These are phyloP conservation scores for Nyssa sinensis DNA, from an alignment of 148 eudicot species.

Conservation along the genomic window DNA sequence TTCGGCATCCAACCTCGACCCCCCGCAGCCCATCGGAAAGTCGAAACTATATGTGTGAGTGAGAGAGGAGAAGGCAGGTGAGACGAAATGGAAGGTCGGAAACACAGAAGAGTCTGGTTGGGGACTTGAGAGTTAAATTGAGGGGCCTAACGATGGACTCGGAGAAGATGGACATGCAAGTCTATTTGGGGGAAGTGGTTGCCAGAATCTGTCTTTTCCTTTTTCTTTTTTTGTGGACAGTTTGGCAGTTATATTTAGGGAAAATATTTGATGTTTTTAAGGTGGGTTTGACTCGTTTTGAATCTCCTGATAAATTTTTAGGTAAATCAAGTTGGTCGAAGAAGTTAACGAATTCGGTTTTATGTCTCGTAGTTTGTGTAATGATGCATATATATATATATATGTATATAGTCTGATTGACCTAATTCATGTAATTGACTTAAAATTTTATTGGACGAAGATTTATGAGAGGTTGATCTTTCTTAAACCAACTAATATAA, in stretches of 20 bases:
- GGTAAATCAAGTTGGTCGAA: no score
- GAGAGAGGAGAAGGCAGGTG: not conserved
- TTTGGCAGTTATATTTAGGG: not conserved
- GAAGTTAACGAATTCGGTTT: no score
- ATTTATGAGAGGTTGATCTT: no score
- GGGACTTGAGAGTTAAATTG: conserved; percentile 1
- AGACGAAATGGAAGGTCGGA: not conserved
- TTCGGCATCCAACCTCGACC: conserved; percentile 26
- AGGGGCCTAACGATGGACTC: not conserved
- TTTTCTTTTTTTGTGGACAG: no score
- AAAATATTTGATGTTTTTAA: not conserved
- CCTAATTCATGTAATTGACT: no score
- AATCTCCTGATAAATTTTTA: no score
- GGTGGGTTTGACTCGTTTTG: not conserved
- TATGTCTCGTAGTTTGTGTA: no score
- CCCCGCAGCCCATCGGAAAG: conserved; percentile 40
- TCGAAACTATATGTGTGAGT: not conserved
- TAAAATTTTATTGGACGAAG: no score
- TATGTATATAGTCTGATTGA: no score
- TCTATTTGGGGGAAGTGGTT: no score
- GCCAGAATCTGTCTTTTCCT: not conserved
- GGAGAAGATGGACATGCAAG: not conserved
- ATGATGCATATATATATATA: no score
- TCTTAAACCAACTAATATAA: no score
- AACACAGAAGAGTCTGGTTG: not conserved